These are phyloP conservation scores for Lumnitzera littorea DNA, from an alignment of 345 rosid species.

Conservation along the genomic window DNA sequence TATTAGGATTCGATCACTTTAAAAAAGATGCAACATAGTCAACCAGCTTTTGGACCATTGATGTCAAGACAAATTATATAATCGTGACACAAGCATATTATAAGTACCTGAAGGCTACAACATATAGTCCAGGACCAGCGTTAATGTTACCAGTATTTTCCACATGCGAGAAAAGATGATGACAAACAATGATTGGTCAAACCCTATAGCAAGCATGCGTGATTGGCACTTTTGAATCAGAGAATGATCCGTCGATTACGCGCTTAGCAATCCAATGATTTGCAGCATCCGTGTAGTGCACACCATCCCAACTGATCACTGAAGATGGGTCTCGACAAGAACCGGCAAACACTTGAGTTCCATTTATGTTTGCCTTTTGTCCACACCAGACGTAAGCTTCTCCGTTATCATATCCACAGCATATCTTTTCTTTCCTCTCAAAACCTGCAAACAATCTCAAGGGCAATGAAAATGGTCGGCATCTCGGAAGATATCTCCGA, in stretches of 20 bases:
- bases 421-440: slow-evolving; percentile 31
- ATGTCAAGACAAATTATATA: no score
- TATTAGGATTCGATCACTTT: no score
- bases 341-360: slow-evolving; percentile 26
- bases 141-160: background rate
- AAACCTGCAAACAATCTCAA: slow-evolving; percentile 18
- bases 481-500: no score
- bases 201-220: slow-evolving; percentile 44
- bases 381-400: slow-evolving; percentile 41
- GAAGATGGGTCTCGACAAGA: slow-evolving; percentile 37
- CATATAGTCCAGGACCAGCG: background rate
- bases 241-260: slow-evolving; percentile 36
- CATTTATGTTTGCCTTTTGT: slow-evolving; percentile 23
- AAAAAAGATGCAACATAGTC: no score
- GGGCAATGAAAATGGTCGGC: no score
- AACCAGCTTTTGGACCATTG: no score
- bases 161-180: background rate
- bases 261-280: slow-evolving; percentile 57
- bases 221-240: slow-evolving; percentile 49
- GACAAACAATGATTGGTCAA: background rate
- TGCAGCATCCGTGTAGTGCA: slow-evolving; percentile 42
- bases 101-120: no score
- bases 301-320: slow-evolving; percentile 41
- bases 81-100: no score
- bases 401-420: slow-evolving; percentile 41